Conservation (phyloP, 179 eudicot species). For the Silene vulgaris region DNA sequence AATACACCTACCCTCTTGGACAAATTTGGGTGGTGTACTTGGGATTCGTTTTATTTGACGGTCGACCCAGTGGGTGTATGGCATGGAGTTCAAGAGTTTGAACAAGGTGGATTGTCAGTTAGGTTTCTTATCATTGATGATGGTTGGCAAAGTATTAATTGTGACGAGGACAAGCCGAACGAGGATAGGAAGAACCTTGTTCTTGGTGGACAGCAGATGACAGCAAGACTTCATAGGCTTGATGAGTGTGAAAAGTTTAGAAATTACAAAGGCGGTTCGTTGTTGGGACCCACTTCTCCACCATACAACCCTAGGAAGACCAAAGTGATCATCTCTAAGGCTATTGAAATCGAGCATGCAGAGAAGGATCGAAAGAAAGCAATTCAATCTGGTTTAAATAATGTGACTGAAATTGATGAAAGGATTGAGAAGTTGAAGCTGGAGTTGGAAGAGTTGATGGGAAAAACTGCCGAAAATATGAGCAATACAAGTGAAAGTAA, state of each 20-base stretch:
- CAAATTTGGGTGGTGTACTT: constrained; percentile 73
- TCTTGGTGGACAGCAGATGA: constrained; percentile 64
- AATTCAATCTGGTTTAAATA: constrained; percentile 24
- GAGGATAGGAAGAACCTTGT: constrained; percentile 42
- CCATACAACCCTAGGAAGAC: constrained; percentile 48
- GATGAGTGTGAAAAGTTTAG: constrained; percentile 58
- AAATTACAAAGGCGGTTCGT: constrained; percentile 39
- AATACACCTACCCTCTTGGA: constrained; percentile 38
- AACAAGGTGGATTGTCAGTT: constrained; percentile 36
- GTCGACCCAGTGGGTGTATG: constrained; percentile 61
- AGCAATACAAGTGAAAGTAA: neutral
- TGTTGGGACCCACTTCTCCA: constrained; percentile 39
- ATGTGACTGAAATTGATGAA: constrained; percentile 29
- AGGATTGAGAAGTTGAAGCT: constrained; percentile 34
- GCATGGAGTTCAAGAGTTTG: constrained; percentile 47
- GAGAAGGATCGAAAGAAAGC: constrained; percentile 45
- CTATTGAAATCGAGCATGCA: constrained; percentile 50
- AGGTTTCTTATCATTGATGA: constrained; percentile 55
- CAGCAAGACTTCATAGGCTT: constrained; percentile 51
- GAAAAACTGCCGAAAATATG: constrained; percentile 19
- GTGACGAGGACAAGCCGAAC: constrained; percentile 36
- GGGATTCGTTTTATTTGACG: constrained; percentile 64
- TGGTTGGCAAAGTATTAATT: constrained; percentile 63
- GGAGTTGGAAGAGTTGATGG: constrained; percentile 39
- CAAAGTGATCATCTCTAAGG: constrained; percentile 49